These are phyloP conservation scores for Alternaria hordeiaustralica DNA, from an alignment of 2,329 filamentous ascomycete species.

Conservation along the genomic window DNA sequence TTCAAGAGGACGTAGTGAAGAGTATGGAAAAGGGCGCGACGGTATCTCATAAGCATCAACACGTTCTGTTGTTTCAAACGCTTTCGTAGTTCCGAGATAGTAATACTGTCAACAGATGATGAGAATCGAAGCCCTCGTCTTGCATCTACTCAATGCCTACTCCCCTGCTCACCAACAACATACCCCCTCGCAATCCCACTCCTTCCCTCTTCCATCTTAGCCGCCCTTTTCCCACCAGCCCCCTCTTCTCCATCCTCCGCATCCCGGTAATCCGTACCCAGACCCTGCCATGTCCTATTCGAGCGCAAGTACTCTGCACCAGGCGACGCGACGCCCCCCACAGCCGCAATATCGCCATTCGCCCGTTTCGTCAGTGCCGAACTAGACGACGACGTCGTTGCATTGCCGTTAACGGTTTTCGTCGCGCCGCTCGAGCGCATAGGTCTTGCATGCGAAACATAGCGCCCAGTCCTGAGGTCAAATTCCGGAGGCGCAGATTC, in stretches of 20 bases:
- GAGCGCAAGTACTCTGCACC: constrained; percentile 86
- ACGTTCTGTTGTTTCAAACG: neutral
- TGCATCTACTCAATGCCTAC: constrained; percentile 23
- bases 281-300: constrained; percentile 86
- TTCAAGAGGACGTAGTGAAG: neutral
- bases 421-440: constrained; percentile 54
- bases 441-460: constrained; percentile 79
- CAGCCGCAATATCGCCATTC: constrained; percentile 75
- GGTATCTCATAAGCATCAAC: neutral
- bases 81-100: neutral
- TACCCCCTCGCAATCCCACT: constrained; percentile 91
- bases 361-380: constrained; percentile 68
- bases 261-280: constrained; percentile 81
- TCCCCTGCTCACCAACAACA: constrained; percentile 66
- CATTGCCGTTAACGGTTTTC: constrained; percentile 8
- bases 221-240: constrained; percentile 58
- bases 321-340: constrained; percentile 88
- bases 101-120: too few species aligned
- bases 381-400: constrained; percentile 30
- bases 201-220: constrained; percentile 81
- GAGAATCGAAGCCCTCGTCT: neutral
- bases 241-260: constrained; percentile 67
- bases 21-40: neutral
- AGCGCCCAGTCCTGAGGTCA: constrained; percentile 85
- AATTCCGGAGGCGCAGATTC: constrained; percentile 81